Evolutionary conservation across 1,139 yeast species (phyloP).

Genomic region (Torulaspora pretoriensis): DNA sequence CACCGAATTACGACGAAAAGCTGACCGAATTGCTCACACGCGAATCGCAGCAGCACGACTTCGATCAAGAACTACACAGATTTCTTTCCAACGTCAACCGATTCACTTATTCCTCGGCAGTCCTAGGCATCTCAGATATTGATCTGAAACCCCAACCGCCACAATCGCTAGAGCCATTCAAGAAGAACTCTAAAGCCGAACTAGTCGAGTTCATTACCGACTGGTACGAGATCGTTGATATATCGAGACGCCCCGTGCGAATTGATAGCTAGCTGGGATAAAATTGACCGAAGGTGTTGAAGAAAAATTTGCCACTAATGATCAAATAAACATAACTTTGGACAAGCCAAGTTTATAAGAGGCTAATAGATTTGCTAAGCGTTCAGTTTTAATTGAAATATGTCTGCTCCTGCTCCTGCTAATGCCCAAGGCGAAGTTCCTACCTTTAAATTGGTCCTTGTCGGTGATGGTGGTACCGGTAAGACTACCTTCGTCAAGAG

Average conservation of each 20-base stretch:
- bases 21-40: conserved; percentile 7
- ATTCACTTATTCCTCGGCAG: conserved; percentile 17
- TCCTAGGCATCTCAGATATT: conserved; percentile 12
- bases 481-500: conserved; percentile 99
- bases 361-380: neutral
- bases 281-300: neutral
- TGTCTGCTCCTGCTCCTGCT: conserved; percentile 30
- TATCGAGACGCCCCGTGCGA: conserved; percentile 8
- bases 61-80: conserved; percentile 4
- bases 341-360: neutral
- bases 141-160: conserved; percentile 1
- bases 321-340: neutral
- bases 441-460: conserved; percentile 94
- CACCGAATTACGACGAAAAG: conserved; percentile 6
- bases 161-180: neutral
- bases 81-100: conserved; percentile 18
- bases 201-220: conserved; percentile 21
- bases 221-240: conserved; percentile 22
- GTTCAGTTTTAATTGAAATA: conserved; percentile 8
- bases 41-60: conserved; percentile 1
- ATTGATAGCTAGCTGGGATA: neutral
- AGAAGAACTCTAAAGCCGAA: neutral
- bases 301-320: conserved; percentile 3
- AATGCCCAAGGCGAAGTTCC: conserved; percentile 61
- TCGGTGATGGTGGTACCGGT: conserved; percentile 99